Evolutionary conservation across 106 monocot genomes (phyloP), one percentile per base, ranked within the genome.

Genomic region (Acorus gramineus): DNA sequence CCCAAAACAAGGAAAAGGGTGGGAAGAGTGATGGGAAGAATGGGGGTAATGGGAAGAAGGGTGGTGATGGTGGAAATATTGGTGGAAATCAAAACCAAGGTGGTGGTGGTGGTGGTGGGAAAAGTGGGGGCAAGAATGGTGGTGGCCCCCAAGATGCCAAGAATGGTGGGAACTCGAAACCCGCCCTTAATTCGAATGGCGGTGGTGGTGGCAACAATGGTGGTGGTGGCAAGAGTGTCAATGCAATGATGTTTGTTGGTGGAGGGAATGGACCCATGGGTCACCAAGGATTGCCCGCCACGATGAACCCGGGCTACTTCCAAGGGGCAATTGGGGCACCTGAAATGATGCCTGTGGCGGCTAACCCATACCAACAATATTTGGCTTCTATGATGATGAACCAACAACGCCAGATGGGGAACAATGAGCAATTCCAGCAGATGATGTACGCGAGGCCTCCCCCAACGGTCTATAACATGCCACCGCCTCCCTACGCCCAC

Each of bases 401-500:
- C 45, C 80, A 76, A 50, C 65, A 72, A 55, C 63, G 53, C 62
- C 73, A 46, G 75, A 84, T 78, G 86, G 83, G 76, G 68, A 59
- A 14, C 55, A 71, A 83, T 83, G 83, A 83, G 79, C 47, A 69
- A 79, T 59, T 70, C 56, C 72, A 60, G 2, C 67, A 62, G 9
- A 76, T 69, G 61, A 66, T 69, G 64, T 73, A 78, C 46, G 67
- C 78, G 0, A 62, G 52, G 42, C 74, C 69, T 8, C 70, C 73
- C 4, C 45, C 56, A 1, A 75, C 61, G 47, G 46, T 69, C 52
- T 77, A 77, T 62, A 53, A 66, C 69, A 46, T 59, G 61, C 70
- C 65, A 50, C 70, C 61, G 13, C 73, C 65, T 56, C 59, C 69
- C 0, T 83, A 79, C 65, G 63, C 82, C 11, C 68, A 76, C 72